These are phyloP conservation scores for Spongispora temasekensis DNA, from an alignment of 1,284 basidiomycete species.

Conservation along the genomic window DNA sequence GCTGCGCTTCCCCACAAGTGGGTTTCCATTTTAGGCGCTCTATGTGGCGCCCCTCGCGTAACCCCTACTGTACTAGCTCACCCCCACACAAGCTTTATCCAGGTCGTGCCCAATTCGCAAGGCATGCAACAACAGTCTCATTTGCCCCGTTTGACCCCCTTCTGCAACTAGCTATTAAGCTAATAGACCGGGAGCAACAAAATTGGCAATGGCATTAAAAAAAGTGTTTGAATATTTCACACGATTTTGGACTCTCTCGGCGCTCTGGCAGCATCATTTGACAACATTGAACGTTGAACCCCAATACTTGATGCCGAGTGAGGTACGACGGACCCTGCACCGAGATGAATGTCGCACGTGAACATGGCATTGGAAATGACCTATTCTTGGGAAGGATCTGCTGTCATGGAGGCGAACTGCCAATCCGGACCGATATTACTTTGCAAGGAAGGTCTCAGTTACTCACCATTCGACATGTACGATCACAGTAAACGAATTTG, in stretches of 20 bases:
- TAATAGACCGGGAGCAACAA: not conserved
- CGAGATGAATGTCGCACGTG: conserved; percentile 19
- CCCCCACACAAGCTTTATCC: no score
- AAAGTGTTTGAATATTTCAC: not conserved
- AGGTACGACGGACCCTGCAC: conserved; percentile 1
- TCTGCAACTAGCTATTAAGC: not conserved
- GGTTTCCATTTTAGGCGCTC: conserved; percentile 25
- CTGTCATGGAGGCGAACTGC: conserved; percentile 12
- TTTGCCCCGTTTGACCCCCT: not conserved
- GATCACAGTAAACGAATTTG: conserved; percentile 9
- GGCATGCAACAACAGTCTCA: no score
- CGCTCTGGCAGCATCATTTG: not conserved
- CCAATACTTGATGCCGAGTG: conserved; percentile 1
- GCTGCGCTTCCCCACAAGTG: conserved; percentile 31
- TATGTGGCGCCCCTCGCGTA: conserved; percentile 12
- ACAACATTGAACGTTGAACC: conserved; percentile 1
- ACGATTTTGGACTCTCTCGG: not conserved
- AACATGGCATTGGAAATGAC: conserved; percentile 23
- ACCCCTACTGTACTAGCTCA: conserved; percentile 1
- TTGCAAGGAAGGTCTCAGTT: not conserved
- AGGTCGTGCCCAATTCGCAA: no score
- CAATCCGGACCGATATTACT: conserved; percentile 1
- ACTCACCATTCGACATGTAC: not conserved
- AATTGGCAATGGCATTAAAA: not conserved
- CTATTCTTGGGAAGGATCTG: conserved; percentile 21